Percentiles rank a stretch among this genome's conserved stretches.
These are phyloP conservation scores for Ustulina deusta DNA, from an alignment of 2,329 filamentous ascomycete species.

Conservation along the genomic window DNA sequence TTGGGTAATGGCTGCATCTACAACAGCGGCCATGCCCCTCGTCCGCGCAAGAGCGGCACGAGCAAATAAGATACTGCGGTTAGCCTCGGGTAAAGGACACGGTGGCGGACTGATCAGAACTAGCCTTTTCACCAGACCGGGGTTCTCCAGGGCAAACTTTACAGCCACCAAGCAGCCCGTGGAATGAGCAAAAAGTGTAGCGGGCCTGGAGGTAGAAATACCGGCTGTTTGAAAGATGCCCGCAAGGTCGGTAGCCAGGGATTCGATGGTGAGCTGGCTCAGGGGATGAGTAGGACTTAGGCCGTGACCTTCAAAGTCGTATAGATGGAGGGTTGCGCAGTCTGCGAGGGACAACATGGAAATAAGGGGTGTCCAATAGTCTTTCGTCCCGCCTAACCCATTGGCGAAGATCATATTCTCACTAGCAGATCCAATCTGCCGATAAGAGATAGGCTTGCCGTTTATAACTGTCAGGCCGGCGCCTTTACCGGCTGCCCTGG, in stretches of 20 bases:
- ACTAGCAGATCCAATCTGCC: conserved; percentile 12
- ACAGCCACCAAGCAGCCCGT: conserved; percentile 31
- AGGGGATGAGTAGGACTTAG: conserved; percentile 35
- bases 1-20: background rate
- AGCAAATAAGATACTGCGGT: background rate
- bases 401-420: conserved; percentile 31
- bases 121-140: conserved; percentile 15
- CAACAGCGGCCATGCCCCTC: conserved; percentile 21
- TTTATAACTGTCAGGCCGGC: conserved; percentile 22
- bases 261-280: conserved; percentile 27
- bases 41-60: conserved; percentile 10
- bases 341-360: conserved; percentile 8
- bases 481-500: conserved; percentile 1
- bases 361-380: conserved; percentile 34
- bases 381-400: conserved; percentile 32
- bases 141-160: conserved; percentile 19
- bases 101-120: conserved; percentile 24
- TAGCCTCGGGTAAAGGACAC: conserved; percentile 2
- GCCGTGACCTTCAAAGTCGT: conserved; percentile 37
- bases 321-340: conserved; percentile 22
- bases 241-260: conserved; percentile 27
- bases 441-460: conserved; percentile 27
- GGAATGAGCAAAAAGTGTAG: conserved; percentile 33
- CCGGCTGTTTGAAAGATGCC: conserved; percentile 17
- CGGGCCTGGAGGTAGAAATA: conserved; percentile 17